phyloP scores from a whole-genome alignment of 2,329 filamentous ascomycete genomes.

The Akanthomyces muscarius region DNA sequence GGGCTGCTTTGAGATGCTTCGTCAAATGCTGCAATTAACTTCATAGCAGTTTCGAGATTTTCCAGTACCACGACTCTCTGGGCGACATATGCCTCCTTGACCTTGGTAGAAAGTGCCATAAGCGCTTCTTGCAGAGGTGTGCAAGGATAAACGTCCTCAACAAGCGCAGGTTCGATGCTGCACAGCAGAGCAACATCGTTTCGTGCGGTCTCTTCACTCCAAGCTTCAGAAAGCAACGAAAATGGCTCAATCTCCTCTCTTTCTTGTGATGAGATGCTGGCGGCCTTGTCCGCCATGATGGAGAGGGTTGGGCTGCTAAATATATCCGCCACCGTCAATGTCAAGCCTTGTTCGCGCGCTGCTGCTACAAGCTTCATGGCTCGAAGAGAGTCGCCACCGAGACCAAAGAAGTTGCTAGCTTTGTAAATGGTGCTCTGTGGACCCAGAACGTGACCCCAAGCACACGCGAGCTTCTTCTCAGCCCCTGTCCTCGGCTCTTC shows the following conservation, averaged over 20 bases:
- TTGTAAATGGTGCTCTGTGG: constrained; percentile 31
- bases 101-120: constrained; percentile 49
- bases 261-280: constrained; percentile 23
- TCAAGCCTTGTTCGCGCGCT: constrained; percentile 36
- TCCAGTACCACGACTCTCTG: constrained; percentile 43
- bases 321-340: constrained; percentile 42
- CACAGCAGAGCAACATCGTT: constrained; percentile 40
- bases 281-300: constrained; percentile 38
- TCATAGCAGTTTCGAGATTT: constrained; percentile 32
- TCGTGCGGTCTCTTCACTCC: constrained; percentile 32
- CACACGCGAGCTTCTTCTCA: constrained; percentile 35
- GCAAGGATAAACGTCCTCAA: constrained; percentile 53
- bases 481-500: constrained; percentile 35
- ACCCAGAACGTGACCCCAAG: constrained; percentile 38
- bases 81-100: constrained; percentile 49
- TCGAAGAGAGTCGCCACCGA: constrained; percentile 49
- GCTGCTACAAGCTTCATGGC: constrained; percentile 48
- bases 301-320: constrained; percentile 43
- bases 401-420: constrained; percentile 43
- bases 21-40: constrained; percentile 42
- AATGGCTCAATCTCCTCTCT: constrained; percentile 33
- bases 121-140: constrained; percentile 52
- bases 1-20: constrained; percentile 33
- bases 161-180: constrained; percentile 27
- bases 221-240: constrained; percentile 35